Base-by-base conservation (phyloP, 2,329 filamentous ascomycete genomes). In the Alternaria triticimaculans region DNA sequence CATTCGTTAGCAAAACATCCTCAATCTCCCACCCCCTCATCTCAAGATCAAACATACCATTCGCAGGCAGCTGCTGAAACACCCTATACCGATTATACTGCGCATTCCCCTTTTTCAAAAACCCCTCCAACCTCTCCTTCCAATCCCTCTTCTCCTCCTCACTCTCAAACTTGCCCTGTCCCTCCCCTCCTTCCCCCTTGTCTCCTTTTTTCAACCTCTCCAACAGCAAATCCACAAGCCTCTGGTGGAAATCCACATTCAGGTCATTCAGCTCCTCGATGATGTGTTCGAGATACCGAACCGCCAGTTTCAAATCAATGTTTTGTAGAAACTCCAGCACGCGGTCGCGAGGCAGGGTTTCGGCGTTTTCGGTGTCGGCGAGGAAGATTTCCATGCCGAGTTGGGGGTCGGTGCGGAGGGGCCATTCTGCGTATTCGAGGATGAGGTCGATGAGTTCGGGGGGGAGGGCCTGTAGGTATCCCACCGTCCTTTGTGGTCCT, bases 301-400 rank as follows among this genome's bases (percentile, higher is more conserved):
- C 87, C 65, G 96, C 93, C 11, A 98, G 86, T 48, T 85, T 84
- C 10, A 84, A 75, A 72, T 96, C 89, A 33, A 97, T 88, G 0
- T 83, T 81, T 45, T 88, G 86, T 5, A 99, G 82, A 73, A 95
- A 98, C 2, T 86, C 83, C 3, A 95, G 84, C 0, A 99, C 92
- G 56, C 83, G 87, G 28, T 92, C 87, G 45, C 95, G 87, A 3
- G 95, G 94, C 11, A 99, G 81, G 0, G 90, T 93, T 82, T 98
- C 96, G 1, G 96, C 94, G 74, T 98, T 98, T 76, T 97, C 93
- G 1, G 93, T 96, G 77, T 99, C 96, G 1, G 92, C 93, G 0
- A 96, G 82, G 80, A 99, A 99, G 0, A 99, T 87, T 68, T 97
- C 93, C 91, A 99, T 96, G 5, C 92, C 94, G 43, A 93, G 82